Conservation (phyloP, 2,329 filamentous ascomycete species). For the Cladosporium sp. region DNA sequence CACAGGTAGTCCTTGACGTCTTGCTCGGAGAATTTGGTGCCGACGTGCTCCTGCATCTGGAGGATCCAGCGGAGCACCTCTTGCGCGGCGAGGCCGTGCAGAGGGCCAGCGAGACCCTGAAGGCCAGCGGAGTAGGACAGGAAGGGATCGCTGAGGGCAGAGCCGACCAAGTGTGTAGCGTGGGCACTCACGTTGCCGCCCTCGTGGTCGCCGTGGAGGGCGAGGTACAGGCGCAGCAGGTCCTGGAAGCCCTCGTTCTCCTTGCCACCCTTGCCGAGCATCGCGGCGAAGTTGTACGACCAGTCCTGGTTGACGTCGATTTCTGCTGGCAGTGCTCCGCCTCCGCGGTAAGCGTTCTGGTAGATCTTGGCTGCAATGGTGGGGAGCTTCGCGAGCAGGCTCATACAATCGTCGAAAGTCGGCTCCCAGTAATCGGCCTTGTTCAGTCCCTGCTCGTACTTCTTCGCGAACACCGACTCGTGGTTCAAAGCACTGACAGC, state of each 20-base stretch:
- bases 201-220: constrained; percentile 96
- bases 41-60: constrained; percentile 88
- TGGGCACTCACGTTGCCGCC: constrained; percentile 97
- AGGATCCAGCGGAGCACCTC: constrained; percentile 96
- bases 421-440: constrained; percentile 99
- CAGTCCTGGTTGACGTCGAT: constrained; percentile 85
- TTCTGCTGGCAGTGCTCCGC: constrained; percentile 67
- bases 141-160: constrained; percentile 89
- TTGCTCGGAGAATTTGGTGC: constrained; percentile 66
- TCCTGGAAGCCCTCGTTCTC: constrained; percentile 94
- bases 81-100: constrained; percentile 89
- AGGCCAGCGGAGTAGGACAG: constrained; percentile 93
- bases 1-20: constrained; percentile 88
- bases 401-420: constrained; percentile 92
- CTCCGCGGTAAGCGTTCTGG: constrained; percentile 73
- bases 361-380: constrained; percentile 97
- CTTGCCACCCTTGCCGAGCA: constrained; percentile 84
- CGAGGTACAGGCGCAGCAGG: constrained; percentile 85
- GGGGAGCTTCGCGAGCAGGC: constrained; percentile 88
- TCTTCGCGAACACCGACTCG: constrained; percentile 86
- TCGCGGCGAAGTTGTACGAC: constrained; percentile 97
- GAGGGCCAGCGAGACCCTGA: constrained; percentile 87
- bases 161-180: constrained; percentile 88
- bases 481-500: constrained; percentile 95
- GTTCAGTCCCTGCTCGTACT: constrained; percentile 82